phyloP scores from a whole-genome alignment of 2,329 filamentous ascomycete genomes.

The Neofusicoccum umdonicola region DNA sequence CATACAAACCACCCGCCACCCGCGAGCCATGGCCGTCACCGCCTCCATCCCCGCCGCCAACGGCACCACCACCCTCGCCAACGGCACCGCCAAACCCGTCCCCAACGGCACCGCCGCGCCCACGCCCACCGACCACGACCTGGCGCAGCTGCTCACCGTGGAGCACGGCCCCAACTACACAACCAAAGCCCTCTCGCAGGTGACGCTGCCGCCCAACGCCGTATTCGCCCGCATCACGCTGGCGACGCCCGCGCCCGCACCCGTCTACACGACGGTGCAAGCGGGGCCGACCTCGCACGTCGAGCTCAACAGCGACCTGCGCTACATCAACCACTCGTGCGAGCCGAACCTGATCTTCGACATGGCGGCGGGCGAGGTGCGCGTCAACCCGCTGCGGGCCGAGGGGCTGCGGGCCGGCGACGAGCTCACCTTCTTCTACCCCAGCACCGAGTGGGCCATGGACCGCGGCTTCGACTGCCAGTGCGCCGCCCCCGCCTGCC shows the following conservation, averaged over 20 bases:
- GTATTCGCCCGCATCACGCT: conserved; percentile 50
- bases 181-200: conserved; percentile 47
- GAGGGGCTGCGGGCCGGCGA: conserved; percentile 37
- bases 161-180: conserved; percentile 39
- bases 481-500: conserved; percentile 58
- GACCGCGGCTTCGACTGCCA: conserved; percentile 67
- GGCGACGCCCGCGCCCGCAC: conserved; percentile 41
- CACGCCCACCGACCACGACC: conserved; percentile 24
- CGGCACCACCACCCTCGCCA: not conserved
- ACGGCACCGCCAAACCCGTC: not conserved
- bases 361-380: conserved; percentile 50
- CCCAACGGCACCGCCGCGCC: not conserved
- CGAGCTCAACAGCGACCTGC: conserved; percentile 56
- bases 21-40: conserved; percentile 1
- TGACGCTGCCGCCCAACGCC: conserved; percentile 51
- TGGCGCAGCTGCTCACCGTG: conserved; percentile 38
- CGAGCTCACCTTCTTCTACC: conserved; percentile 65
- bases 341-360: conserved; percentile 54
- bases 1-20: not conserved
- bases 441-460: conserved; percentile 73
- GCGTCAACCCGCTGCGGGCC: conserved; percentile 47
- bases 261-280: conserved; percentile 55
- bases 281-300: conserved; percentile 50
- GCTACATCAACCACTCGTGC: conserved; percentile 59
- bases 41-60: conserved; percentile 9